A percentile compares a stretch with the other conserved stretches of the same genome.
These are phyloP conservation scores for Sphaerulina vaccinii DNA, from an alignment of 2,329 filamentous ascomycete species.

Conservation along the genomic window DNA sequence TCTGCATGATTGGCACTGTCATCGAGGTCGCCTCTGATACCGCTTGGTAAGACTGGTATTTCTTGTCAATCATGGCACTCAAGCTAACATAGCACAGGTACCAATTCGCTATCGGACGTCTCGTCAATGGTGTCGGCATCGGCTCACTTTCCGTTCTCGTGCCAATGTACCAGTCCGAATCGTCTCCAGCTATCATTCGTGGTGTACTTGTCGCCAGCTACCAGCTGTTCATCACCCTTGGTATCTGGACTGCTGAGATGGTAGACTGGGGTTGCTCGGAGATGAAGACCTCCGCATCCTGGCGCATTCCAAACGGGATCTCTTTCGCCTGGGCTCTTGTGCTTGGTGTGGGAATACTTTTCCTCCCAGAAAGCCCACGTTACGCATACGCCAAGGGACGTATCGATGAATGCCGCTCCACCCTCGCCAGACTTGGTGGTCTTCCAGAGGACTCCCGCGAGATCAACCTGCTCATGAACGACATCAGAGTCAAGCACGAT, in stretches of 20 bases:
- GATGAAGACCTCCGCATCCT: constrained; percentile 25
- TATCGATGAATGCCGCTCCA: constrained; percentile 34
- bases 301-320: constrained; percentile 37
- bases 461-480: constrained; percentile 32
- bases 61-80: neutral
- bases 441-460: constrained; percentile 28
- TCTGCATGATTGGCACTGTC: constrained; percentile 45
- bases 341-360: constrained; percentile 36
- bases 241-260: constrained; percentile 40
- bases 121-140: constrained; percentile 45
- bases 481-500: constrained; percentile 36
- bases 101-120: constrained; percentile 50
- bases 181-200: constrained; percentile 60
- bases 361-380: constrained; percentile 36
- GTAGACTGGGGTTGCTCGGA: constrained; percentile 34
- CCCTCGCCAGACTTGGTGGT: constrained; percentile 33
- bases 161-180: constrained; percentile 67
- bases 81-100: constrained; percentile 1
- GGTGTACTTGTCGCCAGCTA: constrained; percentile 59
- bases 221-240: constrained; percentile 48
- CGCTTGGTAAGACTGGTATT: constrained; percentile 33
- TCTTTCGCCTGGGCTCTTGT: constrained; percentile 36
- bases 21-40: constrained; percentile 45
- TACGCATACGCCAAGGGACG: constrained; percentile 35
- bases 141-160: constrained; percentile 56